These are phyloP conservation scores for Royoungia palumana DNA, from an alignment of 768 basidiomycete genomes.

Conservation along the genomic window DNA sequence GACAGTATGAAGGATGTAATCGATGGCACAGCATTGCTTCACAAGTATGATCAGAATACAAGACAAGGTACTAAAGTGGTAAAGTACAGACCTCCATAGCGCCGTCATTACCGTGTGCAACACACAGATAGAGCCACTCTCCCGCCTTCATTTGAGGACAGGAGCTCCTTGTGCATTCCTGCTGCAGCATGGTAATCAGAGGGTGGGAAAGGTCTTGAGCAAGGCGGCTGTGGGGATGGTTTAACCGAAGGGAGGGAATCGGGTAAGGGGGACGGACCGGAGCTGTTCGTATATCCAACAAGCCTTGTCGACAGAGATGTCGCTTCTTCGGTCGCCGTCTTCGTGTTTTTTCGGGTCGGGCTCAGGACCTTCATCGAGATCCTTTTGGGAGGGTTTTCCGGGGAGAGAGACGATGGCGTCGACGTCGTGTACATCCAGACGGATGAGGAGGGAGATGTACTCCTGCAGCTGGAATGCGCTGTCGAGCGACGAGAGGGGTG, in stretches of 20 bases:
- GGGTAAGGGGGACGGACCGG: constrained; percentile 34
- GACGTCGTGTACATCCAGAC: constrained; percentile 85
- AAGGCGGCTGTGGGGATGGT: constrained; percentile 54
- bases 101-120: constrained; percentile 87
- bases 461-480: constrained; percentile 95
- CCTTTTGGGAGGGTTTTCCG: constrained; percentile 37
- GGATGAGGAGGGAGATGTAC: constrained; percentile 85
- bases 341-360: constrained; percentile 31
- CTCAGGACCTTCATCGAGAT: constrained; percentile 22
- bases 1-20: constrained; percentile 90
- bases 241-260: background rate
- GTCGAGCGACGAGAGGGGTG: constrained; percentile 70
- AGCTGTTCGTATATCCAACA: constrained; percentile 83
- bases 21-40: constrained; percentile 94
- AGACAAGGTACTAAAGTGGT: background rate
- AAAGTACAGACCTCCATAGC: constrained; percentile 68
- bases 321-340: constrained; percentile 34
- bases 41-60: constrained; percentile 16
- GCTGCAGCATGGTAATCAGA: constrained; percentile 78
- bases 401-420: constrained; percentile 78
- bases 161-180: constrained; percentile 78
- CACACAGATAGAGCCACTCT: constrained; percentile 95
- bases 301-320: constrained; percentile 68
- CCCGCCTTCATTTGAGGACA: constrained; percentile 99
- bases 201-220: constrained; percentile 87